phyloP scores from a whole-genome alignment of 495 filamentous ascomycete species.

The Podospora comata region DNA sequence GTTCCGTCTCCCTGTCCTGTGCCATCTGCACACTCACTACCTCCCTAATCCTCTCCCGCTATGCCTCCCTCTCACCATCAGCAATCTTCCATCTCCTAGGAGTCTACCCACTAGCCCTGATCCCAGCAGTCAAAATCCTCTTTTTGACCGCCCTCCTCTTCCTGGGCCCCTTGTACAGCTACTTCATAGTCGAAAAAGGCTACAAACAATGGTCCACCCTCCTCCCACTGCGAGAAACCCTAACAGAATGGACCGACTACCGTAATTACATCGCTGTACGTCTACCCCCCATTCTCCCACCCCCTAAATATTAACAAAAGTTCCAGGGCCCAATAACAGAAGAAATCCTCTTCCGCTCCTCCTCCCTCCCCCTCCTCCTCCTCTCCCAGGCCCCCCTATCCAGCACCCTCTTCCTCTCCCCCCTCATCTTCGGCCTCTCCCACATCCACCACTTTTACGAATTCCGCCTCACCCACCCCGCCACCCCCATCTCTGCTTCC shows the following conservation, averaged over 20 bases:
- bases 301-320: neutral
- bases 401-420: slow-evolving; percentile 70
- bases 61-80: slow-evolving; percentile 32
- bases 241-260: slow-evolving; percentile 50
- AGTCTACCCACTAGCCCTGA: slow-evolving; percentile 66
- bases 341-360: slow-evolving; percentile 87
- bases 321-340: slow-evolving; percentile 80
- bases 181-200: slow-evolving; percentile 63
- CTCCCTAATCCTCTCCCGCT: slow-evolving; percentile 52
- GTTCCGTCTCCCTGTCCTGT: slow-evolving; percentile 71
- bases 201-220: slow-evolving; percentile 63
- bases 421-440: slow-evolving; percentile 90
- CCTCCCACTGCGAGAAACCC: slow-evolving; percentile 31
- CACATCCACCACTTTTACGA: slow-evolving; percentile 97
- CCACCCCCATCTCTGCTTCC: slow-evolving; percentile 56
- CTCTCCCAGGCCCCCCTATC: slow-evolving; percentile 59
- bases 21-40: slow-evolving; percentile 58
- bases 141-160: slow-evolving; percentile 77
- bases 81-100: slow-evolving; percentile 66
- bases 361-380: slow-evolving; percentile 76
- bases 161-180: slow-evolving; percentile 76
- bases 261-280: slow-evolving; percentile 55
- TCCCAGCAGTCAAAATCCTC: slow-evolving; percentile 57
- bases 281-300: slow-evolving; percentile 4
- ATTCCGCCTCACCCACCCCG: slow-evolving; percentile 77